Base-by-base conservation (phyloP, 2,329 filamentous ascomycete species). In the Grosmannia clavigera region DNA sequence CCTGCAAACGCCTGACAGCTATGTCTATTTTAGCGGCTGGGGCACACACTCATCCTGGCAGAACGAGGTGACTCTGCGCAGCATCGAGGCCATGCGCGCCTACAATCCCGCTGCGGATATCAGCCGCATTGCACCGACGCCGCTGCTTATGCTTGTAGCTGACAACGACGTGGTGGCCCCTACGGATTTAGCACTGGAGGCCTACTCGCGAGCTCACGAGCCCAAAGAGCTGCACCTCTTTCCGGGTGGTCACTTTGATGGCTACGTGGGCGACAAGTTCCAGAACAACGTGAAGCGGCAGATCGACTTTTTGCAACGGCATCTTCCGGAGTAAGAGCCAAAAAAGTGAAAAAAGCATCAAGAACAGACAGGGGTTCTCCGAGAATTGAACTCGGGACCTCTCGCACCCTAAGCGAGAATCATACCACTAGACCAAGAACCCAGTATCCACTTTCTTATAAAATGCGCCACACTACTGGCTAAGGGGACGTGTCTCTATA, bases 391-490 rank as follows among this genome's bases (percentile, higher is more conserved):
- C 58, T 40, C 58, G 58, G 58, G 58, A 60, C 58, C 58, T 60
- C 58, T 60, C 58, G 58, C 58, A 72, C 79, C 79, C 80, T 82
- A 81, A 82, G 80, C 79, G 78, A 81, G 79, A 81, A 82, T 81
- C 78, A 82, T 82, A 81, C 79, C 80, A 78, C 79, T 81, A 81
- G 78, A 82, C 1, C 67, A 76, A 53, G 59, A 60, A 58, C 56
- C 56, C 56, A n/a, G 16, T n/a, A 46, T n/a, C 16, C 43, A n/a
- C 43, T 46, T 46, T 19, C 16, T n/a, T 46, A 19, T 46, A 3
- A 46, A 46, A 6, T n/a, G 14, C 19, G 6, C 5, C 43, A 22
- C 43, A 19, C 43, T 19, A 46, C 19, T n/a, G 19, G 6, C 43
- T 46, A 46, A 46, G 16, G 43, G 19, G 16, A 19, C 43, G 43